Evolutionary conservation across 805 yeast genomes (phyloP).

Genomic region (Candida easanensis): DNA sequence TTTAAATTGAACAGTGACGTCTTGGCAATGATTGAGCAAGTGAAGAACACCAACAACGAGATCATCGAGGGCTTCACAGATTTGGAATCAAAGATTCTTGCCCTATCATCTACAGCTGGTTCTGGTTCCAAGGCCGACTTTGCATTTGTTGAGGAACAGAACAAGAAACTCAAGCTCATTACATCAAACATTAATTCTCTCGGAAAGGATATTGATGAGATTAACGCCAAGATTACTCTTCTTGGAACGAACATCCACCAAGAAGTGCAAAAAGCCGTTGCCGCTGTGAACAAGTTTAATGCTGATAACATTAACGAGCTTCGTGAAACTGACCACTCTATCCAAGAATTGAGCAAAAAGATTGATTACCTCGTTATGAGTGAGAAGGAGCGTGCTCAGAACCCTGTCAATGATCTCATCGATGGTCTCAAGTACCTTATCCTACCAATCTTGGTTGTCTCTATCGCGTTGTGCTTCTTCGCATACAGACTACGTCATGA

Average conservation of each 20-base stretch:
- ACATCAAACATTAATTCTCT: background rate
- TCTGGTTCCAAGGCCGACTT: slow-evolving; percentile 17
- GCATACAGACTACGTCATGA: slow-evolving; percentile 57
- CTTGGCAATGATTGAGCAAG: slow-evolving; percentile 8
- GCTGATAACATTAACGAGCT: slow-evolving; percentile 23
- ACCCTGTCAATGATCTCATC: slow-evolving; percentile 25
- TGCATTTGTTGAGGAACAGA: slow-evolving; percentile 22
- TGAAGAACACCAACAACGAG: slow-evolving; percentile 21
- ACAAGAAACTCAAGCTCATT: slow-evolving; percentile 14
- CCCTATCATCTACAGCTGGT: slow-evolving; percentile 10
- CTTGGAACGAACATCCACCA: slow-evolving; percentile 4
- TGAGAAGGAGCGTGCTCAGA: slow-evolving; percentile 24
- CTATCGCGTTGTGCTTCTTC: slow-evolving; percentile 40
- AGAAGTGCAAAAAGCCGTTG: slow-evolving; percentile 7
- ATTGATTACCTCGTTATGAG: slow-evolving; percentile 21
- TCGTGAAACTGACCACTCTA: slow-evolving; percentile 24
- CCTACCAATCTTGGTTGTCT: slow-evolving; percentile 24
- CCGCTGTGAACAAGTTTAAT: slow-evolving; percentile 19
- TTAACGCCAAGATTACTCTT: background rate
- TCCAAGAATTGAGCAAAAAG: slow-evolving; percentile 19
- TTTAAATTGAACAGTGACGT: slow-evolving; percentile 11
- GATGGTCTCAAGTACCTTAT: slow-evolving; percentile 27
- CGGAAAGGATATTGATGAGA: background rate
- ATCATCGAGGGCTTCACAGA: slow-evolving; percentile 13
- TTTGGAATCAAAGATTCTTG: slow-evolving; percentile 21